Evolutionary conservation across 192 early-diverging fungal species (phyloP).

Genomic region (Geranomyces michiganensis): DNA sequence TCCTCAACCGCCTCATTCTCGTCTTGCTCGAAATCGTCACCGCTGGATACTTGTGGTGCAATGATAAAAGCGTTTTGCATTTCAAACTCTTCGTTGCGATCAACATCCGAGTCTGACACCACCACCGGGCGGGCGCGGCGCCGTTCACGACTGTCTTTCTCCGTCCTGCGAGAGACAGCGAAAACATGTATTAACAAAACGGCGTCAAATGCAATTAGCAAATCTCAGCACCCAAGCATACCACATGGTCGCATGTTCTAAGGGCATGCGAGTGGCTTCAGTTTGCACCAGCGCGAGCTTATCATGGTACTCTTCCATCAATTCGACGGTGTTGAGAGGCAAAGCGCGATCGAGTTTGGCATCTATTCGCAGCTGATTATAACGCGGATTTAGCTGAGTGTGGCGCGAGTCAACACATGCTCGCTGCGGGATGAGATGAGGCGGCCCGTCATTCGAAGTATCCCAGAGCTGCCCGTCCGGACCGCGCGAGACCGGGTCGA

Average conservation of each 20-base stretch:
- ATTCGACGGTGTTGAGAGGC: not conserved
- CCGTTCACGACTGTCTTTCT: not conserved
- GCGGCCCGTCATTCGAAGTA: conserved; percentile 65
- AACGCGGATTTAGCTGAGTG: conserved; percentile 16
- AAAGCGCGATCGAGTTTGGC: conserved; percentile 11
- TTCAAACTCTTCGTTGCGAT: not conserved
- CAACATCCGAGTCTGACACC: conserved; percentile 18
- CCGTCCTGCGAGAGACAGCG: not conserved
- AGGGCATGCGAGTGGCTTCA: not conserved
- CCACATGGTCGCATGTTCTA: not conserved
- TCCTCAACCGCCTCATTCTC: conserved; percentile 26
- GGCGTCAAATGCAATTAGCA: not conserved
- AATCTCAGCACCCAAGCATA: too few species aligned
- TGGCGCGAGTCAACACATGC: conserved; percentile 15
- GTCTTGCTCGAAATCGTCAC: conserved; percentile 40
- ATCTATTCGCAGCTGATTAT: not conserved
- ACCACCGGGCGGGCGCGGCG: not conserved
- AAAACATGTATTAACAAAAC: not conserved
- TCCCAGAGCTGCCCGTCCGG: conserved; percentile 71
- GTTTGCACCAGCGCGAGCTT: not conserved
- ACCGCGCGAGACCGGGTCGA: conserved; percentile 67
- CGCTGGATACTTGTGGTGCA: conserved; percentile 36
- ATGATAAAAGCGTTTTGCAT: conserved; percentile 18
- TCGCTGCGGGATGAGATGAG: conserved; percentile 24
- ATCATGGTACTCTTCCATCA: conserved; percentile 7